A percentile compares a stretch with the other conserved stretches of the same genome.
Conservation (phyloP, 345 rosid genomes). For the Populus simonii region DNA sequence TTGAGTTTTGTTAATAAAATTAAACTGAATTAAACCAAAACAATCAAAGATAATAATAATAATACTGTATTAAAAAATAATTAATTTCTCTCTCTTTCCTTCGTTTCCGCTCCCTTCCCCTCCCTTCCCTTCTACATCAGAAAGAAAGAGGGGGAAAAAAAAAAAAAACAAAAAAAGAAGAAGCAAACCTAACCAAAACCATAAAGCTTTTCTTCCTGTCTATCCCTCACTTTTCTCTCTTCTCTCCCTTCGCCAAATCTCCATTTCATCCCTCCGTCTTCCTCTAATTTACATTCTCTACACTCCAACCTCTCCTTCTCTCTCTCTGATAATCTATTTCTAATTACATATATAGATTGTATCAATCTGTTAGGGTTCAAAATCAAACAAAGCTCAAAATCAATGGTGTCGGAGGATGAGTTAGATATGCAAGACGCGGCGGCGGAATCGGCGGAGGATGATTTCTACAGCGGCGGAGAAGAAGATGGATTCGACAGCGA, state of each 20-base stretch:
- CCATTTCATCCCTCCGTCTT: not conserved
- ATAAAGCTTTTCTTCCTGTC: not conserved
- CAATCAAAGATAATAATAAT: not conserved
- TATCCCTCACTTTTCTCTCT: not conserved
- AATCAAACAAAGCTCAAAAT: not conserved
- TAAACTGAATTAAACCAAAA: not conserved
- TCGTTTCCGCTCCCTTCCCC: not conserved
- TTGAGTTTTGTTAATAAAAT: not conserved
- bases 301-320: not conserved
- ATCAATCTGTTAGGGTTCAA: conserved; percentile 13
- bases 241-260: not conserved
- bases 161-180: no score
- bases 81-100: not conserved
- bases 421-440: conserved; percentile 50
- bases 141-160: no score
- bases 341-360: not conserved
- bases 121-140: not conserved
- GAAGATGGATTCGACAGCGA: conserved; percentile 46
- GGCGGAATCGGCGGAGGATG: conserved; percentile 62
- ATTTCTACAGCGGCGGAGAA: conserved; percentile 75
- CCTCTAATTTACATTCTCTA: not conserved
- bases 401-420: conserved; percentile 55
- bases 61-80: not conserved
- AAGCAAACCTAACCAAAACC: not conserved
- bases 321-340: not conserved